Base-by-base conservation (phyloP, 2,329 filamentous ascomycete genomes). In the Colletotrichum sp. region DNA sequence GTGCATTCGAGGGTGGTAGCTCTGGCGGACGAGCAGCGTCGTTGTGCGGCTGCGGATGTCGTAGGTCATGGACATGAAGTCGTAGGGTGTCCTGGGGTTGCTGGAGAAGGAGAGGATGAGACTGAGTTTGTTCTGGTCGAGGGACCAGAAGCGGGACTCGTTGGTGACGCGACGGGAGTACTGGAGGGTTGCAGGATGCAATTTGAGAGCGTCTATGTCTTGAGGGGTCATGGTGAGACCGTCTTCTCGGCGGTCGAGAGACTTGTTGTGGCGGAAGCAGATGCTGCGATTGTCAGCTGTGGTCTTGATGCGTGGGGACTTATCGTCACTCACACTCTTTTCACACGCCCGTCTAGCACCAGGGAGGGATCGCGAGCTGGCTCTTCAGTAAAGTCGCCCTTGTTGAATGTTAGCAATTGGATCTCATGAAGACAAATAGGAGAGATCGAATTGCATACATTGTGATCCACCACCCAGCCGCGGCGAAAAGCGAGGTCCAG, bases 51-150 rank as follows among this genome's bases (percentile, higher is more conserved):
- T 83, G 10, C 82, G 79, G 44, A 88, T 78, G 70, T 84, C 82
- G 79, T 88, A 88, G 6, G 85, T 85, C 85, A 88, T 86, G 57
- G 86, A 88, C 12, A 88, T 80, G 76, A 88, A 88, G 79, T 88
- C 87, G 63, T 86, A 88, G 0, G 87, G 87, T 0, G 87, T 86
- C 59, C 84, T 85, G 26, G 87, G 85, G 69, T 86, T 85, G 26
- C 83, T 83, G 5, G 87, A 87, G 77, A 88, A 88, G 39, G 86
- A 85, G 68, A 88, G 81, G 68, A 88, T 86, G 49, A 88, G 79
- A 83, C 84, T 86, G 66, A 86, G 76, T 32, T 83, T 83, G 12
- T 82, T 82, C 55, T 82, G 81, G 39, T 85, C 83, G 24, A 83
- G 83, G 36, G 85, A 85, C 85, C 85, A 86, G 69, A 85, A 85